Evolutionary conservation across 441 rosid species (phyloP), one percentile per base, ranked within the genome.

Genomic region (Adansonia gregorii): DNA sequence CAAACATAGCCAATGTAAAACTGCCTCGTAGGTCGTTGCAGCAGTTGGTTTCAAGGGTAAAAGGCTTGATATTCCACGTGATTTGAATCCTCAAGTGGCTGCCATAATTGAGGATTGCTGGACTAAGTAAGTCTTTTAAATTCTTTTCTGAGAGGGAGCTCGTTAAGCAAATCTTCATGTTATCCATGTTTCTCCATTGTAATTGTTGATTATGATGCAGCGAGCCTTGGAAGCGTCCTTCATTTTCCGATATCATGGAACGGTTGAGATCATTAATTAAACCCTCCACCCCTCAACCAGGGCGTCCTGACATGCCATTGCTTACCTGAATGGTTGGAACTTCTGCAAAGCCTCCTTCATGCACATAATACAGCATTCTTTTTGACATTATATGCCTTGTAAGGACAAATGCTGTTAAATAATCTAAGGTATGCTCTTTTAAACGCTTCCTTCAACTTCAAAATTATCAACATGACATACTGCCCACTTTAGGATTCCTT

Each of bases 151-250:
- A 20, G 66, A 41, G 22, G 51, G 48, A 46, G 52, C 35, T 22
- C 65, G 14, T 63, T 17, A 45, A 24, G 14, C 24, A 43, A 59
- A 58, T 39, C 7, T 75, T 35, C 51, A 19, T 39, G 35, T 76
- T 80, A 48, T 60, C 19, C 7, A 3, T 61, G 1, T 6, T 24
- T 72, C 17, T 66, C 74, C 72, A 51, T 12, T 78, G 58, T 66
- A 49, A 54, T 41, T 74, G 67, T 76, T 80, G 60, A 54, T 55
- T 80, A 55, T 67, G 39, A 65, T 82, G 82, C 90, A 96, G 99
- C 27, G 99, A 93, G 77, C 92, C 99, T n/a, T 80, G 98, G 97
- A 91, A 93, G 81, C 96, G 99, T 20, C 99, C 99, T 63, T 96
- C 99, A 69, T 96, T 96, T 82, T 85, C 90, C 39, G 81, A 76